Conservation (phyloP, 2,329 filamentous ascomycete genomes). For the Trichophyton mentagrophytes region DNA sequence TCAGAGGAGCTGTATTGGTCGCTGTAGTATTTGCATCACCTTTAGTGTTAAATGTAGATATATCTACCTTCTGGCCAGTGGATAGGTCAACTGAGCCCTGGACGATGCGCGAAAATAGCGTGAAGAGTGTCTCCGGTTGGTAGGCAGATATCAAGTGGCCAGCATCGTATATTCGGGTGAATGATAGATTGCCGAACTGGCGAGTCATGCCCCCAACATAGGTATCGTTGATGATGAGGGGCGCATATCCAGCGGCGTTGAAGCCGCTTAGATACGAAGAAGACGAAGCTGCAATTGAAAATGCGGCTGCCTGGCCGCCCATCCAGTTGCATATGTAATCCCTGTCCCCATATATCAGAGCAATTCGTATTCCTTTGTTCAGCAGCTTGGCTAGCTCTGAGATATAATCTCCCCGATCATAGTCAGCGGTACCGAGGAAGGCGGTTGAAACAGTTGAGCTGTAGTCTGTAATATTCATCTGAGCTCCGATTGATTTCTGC, state of each 20-base stretch:
- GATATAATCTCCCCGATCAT: slow-evolving; percentile 9
- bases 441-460: slow-evolving; percentile 36
- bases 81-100: slow-evolving; percentile 22
- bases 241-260: slow-evolving; percentile 37
- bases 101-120: slow-evolving; percentile 26
- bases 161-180: slow-evolving; percentile 36
- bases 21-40: slow-evolving; percentile 47
- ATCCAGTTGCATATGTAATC: slow-evolving; percentile 47
- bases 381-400: slow-evolving; percentile 33
- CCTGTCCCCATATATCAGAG: slow-evolving; percentile 41
- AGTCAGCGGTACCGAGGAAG: neutral
- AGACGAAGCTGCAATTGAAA: slow-evolving; percentile 43
- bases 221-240: slow-evolving; percentile 29
- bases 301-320: slow-evolving; percentile 45
- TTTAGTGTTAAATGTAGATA: slow-evolving; percentile 29
- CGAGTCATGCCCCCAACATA: slow-evolving; percentile 37
- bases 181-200: slow-evolving; percentile 39
- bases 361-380: slow-evolving; percentile 39
- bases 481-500: slow-evolving; percentile 41
- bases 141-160: slow-evolving; percentile 32
- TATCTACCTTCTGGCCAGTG: slow-evolving; percentile 17
- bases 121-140: slow-evolving; percentile 28
- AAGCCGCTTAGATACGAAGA: slow-evolving; percentile 35
- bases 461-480: slow-evolving; percentile 41
- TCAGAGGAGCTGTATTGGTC: slow-evolving; percentile 40